Conservation (phyloP, 768 basidiomycete genomes). For the Pisolithus orientalis region DNA sequence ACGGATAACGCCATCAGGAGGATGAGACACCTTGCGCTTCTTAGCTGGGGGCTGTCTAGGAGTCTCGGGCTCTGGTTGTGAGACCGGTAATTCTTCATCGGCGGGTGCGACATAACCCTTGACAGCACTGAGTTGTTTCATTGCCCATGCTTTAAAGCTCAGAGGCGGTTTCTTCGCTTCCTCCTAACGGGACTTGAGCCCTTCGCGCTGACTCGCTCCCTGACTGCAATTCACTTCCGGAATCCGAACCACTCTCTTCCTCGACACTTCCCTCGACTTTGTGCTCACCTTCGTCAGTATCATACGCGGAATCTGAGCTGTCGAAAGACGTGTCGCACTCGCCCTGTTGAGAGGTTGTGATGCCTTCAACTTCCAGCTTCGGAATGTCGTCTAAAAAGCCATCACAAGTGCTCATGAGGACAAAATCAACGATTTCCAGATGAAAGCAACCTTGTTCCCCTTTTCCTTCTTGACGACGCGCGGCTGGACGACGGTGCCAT, state of each 20-base stretch:
- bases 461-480: slow-evolving; percentile 37
- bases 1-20: slow-evolving; percentile 41
- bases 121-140: slow-evolving; percentile 59
- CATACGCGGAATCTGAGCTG: slow-evolving; percentile 73
- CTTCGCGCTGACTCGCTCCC: slow-evolving; percentile 12
- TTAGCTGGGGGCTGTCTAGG: slow-evolving; percentile 27
- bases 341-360: slow-evolving; percentile 23
- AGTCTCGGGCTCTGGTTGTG: slow-evolving; percentile 7
- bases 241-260: slow-evolving; percentile 1
- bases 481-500: slow-evolving; percentile 53
- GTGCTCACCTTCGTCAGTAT: slow-evolving; percentile 30
- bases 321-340: slow-evolving; percentile 63
- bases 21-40: slow-evolving; percentile 39
- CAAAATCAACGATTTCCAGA: neutral
- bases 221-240: slow-evolving; percentile 8
- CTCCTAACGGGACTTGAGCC: slow-evolving; percentile 12
- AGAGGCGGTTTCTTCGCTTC: slow-evolving; percentile 32
- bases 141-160: slow-evolving; percentile 88
- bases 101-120: slow-evolving; percentile 32
- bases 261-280: neutral
- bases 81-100: too few relatives aligned
- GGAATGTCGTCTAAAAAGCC: slow-evolving; percentile 32
- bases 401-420: neutral
- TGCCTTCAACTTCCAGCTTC: slow-evolving; percentile 43
- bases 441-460: slow-evolving; percentile 36